Conservation (phyloP, 2,329 filamentous ascomycete genomes). For the Coniochaeta ligniaria region DNA sequence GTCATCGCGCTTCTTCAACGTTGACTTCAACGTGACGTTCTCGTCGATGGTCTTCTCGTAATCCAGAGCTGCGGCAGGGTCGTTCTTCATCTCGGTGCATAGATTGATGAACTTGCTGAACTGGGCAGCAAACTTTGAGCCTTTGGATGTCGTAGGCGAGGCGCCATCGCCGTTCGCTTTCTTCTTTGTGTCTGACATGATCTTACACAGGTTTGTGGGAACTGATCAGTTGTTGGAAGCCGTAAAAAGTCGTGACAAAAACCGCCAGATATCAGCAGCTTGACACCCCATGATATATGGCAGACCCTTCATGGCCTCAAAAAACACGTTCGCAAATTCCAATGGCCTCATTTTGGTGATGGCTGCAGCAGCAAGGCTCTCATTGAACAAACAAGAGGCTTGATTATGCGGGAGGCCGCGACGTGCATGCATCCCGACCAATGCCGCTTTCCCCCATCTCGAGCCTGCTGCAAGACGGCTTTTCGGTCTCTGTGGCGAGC, state of each 20-base stretch:
- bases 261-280: background rate
- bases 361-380: background rate
- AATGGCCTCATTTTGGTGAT: background rate
- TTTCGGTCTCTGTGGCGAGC: background rate
- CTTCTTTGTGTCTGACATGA: conserved; percentile 1
- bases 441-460: background rate
- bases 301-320: background rate
- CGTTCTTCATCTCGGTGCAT: conserved; percentile 3
- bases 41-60: conserved; percentile 1
- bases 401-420: background rate
- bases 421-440: background rate
- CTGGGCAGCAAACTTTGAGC: conserved; percentile 1
- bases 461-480: background rate
- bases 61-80: background rate
- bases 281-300: background rate
- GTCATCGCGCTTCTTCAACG: background rate
- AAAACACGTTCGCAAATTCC: background rate
- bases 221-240: background rate
- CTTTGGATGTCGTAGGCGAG: background rate
- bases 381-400: background rate
- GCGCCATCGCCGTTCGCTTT: background rate
- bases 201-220: background rate
- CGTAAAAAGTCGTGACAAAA: background rate
- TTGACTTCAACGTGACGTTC: background rate
- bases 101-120: conserved; percentile 4